phyloP scores from a whole-genome alignment of 768 basidiomycete species.

The Boletus vinaceobasis region DNA sequence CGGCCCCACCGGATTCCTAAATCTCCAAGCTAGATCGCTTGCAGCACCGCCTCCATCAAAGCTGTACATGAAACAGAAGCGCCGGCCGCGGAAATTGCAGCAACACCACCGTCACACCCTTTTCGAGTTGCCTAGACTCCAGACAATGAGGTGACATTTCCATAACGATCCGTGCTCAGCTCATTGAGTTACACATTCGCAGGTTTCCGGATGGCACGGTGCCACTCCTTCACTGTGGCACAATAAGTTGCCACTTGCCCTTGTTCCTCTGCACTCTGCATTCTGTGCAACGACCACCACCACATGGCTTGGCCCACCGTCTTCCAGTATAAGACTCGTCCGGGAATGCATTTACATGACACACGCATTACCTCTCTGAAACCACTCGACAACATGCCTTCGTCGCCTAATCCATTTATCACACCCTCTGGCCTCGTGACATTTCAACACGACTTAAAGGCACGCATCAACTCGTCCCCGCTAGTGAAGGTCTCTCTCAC shows the following conservation, averaged over 20 bases:
- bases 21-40: conserved; percentile 6
- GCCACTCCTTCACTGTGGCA: conserved; percentile 16
- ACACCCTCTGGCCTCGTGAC: conserved; percentile 27
- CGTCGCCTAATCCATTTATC: conserved; percentile 26
- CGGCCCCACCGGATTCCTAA: conserved; percentile 8
- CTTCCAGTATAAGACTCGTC: conserved; percentile 20
- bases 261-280: conserved; percentile 10
- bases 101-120: conserved; percentile 16
- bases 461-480: conserved; percentile 23
- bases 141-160: conserved; percentile 7
- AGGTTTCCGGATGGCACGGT: conserved; percentile 1
- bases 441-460: conserved; percentile 29
- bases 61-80: conserved; percentile 28
- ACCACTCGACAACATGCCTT: conserved; percentile 22
- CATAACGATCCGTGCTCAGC: conserved; percentile 13
- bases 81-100: conserved; percentile 24
- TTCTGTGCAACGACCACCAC: conserved; percentile 18
- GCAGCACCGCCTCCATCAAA: conserved; percentile 11
- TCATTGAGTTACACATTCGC: conserved; percentile 11
- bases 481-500: conserved; percentile 27
- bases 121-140: conserved; percentile 18
- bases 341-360: conserved; percentile 6
- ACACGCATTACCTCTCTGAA: conserved; percentile 17
- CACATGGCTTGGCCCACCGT: conserved; percentile 16
- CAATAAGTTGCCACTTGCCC: conserved; percentile 12